phyloP scores from a whole-genome alignment of 2,329 filamentous ascomycete genomes.

The Fusarium chaquense region DNA sequence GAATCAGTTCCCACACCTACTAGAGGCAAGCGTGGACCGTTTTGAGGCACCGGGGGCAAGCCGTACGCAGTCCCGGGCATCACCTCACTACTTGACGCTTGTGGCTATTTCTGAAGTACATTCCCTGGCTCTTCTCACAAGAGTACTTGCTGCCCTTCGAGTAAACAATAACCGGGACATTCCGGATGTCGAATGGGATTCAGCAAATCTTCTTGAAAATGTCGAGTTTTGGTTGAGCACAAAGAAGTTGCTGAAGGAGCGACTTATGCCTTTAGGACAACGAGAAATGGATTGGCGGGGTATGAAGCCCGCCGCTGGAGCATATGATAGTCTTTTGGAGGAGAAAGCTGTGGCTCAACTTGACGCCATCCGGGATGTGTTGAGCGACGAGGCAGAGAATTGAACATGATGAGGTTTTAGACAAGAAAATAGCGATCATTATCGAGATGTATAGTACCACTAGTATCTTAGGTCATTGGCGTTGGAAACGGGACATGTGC shows the following conservation, averaged over 20 bases:
- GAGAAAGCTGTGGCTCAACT: slow-evolving; percentile 80
- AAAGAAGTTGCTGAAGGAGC: slow-evolving; percentile 75
- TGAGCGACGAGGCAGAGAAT: slow-evolving; percentile 64
- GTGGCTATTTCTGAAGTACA: slow-evolving; percentile 81
- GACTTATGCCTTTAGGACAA: slow-evolving; percentile 78
- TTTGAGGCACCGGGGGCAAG: slow-evolving; percentile 73
- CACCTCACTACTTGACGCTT: slow-evolving; percentile 76
- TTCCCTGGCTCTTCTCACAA: slow-evolving; percentile 79
- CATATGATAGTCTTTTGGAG: slow-evolving; percentile 75
- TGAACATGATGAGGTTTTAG: slow-evolving; percentile 33
- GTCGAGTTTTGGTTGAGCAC: slow-evolving; percentile 84
- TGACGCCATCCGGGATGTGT: slow-evolving; percentile 67
- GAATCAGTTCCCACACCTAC: slow-evolving; percentile 86
- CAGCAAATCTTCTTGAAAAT: slow-evolving; percentile 78
- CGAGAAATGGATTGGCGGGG: slow-evolving; percentile 75
- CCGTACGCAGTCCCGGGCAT: slow-evolving; percentile 62
- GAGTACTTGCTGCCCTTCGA: slow-evolving; percentile 76
- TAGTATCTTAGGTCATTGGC: slow-evolving; percentile 43
- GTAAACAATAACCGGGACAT: slow-evolving; percentile 78
- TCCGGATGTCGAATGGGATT: slow-evolving; percentile 80
- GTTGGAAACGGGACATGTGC: slow-evolving; percentile 44
- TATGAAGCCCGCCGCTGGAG: slow-evolving; percentile 54
- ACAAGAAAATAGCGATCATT: slow-evolving; percentile 31
- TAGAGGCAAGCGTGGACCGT: slow-evolving; percentile 77
- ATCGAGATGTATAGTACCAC: slow-evolving; percentile 43